Base-by-base conservation (phyloP, 2,329 filamentous ascomycete genomes). In the Pseudodiploospora longispora region DNA sequence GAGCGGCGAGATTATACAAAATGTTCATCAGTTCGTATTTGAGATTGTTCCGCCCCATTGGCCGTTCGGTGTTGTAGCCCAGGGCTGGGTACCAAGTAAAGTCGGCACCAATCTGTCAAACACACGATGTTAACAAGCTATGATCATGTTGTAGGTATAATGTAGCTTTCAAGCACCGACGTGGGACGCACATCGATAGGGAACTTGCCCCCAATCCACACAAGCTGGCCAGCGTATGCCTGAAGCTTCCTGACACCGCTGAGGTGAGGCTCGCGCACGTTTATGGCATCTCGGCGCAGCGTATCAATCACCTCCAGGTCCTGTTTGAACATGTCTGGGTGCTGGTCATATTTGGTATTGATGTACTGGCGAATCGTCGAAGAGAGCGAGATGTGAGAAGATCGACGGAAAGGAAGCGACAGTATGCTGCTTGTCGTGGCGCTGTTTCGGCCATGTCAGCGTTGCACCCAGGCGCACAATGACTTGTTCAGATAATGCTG, bases 331-430 rank as follows among this genome's bases (percentile, higher is more conserved):
- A 95, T 95, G 65, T 96, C 89, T 31, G 93, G 91, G 61, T 95
- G 91, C 63, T 98, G 93, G 66, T 97, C 91, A 83, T 97, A 97
- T 75, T 97, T 96, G 65, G 81, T 84, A 49, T 89, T 95, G 59
- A 98, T 97, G 70, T 98, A 97, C 62, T 93, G 83, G 52, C 87
- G 88, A 62, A 98, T 89, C 40, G 89, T 85, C 49, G 80, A 74
- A 44, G 87, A 85, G 49, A 97, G 76, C 47, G 84, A 85, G 35
- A 95, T 74, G 46, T 83, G 76, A 51, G 85, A 81, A 41, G 89
- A 91, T 60, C 83, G 86, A 56, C 91, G 87, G 67, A 97, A 97
- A 6, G 91, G 90, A 50, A 95, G 74, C 61, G 83, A 80, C 44
- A 95, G 76, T 51, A 86, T 80, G 62, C 82, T 84, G 54, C 61